Conservation (phyloP, 345 rosid genomes). For the Heritiera littoralis region DNA sequence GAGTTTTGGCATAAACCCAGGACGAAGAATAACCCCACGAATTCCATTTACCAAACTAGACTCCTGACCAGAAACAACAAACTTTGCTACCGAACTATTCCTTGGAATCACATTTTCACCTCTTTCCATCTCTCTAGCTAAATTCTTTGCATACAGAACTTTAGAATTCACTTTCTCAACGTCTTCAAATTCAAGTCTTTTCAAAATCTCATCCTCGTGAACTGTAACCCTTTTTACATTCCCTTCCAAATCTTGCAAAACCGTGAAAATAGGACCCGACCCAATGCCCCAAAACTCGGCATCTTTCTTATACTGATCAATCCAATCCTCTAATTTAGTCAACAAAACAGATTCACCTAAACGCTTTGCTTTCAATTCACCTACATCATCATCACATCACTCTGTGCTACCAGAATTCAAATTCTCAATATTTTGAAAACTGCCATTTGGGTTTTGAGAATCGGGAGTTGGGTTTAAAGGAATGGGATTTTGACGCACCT, state of each 20-base stretch:
- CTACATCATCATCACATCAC: constrained; percentile 22
- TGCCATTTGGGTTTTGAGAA: constrained; percentile 21
- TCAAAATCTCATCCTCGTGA: constrained; percentile 56
- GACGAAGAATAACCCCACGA: constrained; percentile 34
- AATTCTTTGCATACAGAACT: constrained; percentile 49
- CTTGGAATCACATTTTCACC: constrained; percentile 60
- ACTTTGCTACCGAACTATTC: constrained; percentile 66
- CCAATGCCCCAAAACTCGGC: constrained; percentile 75
- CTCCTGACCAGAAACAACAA: constrained; percentile 46
- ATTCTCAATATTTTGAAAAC: constrained; percentile 10
- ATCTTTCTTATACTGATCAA: constrained; percentile 60
- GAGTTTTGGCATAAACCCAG: constrained; percentile 42
- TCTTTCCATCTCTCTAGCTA: constrained; percentile 69
- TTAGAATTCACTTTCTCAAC: constrained; percentile 40
- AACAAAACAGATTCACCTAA: constrained; percentile 50
- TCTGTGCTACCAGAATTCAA: constrained; percentile 26
- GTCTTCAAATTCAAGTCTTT: constrained; percentile 42
- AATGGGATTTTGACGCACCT: constrained; percentile 50
- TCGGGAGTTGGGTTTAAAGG: constrained; percentile 37
- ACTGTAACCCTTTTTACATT: constrained; percentile 57
- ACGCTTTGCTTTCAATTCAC: constrained; percentile 32
- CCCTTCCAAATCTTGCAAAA: constrained; percentile 55
- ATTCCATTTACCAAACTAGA: constrained; percentile 40
- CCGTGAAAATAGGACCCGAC: constrained; percentile 60
- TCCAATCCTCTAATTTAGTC: constrained; percentile 68